Evolutionary conservation across 73 alveolate genomes (phyloP), one percentile per base, ranked within the genome.

Genomic region (Paramecium tetraurelia): DNA sequence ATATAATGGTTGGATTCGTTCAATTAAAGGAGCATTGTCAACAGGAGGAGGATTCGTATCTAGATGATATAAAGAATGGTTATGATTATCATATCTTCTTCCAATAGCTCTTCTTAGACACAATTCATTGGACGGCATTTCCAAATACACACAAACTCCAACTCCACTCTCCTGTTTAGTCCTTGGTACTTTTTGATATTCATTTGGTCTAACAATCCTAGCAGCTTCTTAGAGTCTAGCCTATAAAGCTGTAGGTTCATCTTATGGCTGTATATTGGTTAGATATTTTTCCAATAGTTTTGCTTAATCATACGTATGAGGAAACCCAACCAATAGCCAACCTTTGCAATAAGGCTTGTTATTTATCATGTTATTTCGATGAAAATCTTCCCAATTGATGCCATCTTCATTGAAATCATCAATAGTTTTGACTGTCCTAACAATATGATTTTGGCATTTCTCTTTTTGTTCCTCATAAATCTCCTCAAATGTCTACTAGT

Each of bases 11-110:
- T 85, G 75, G 12, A 98, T 93, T 92, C 99, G 97, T 93, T 98
- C 99, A 70, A 99, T 95, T 12, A 96, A 96, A 38, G 98, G 98
- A 90, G 98, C 97, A 48, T 94, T 90, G 40, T 96, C 96, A 5
- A 98, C 96, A 21, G 99, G 96, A 85, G 99, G 99, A 27, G 97
- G 95, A 92, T 96, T 94, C 87, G 97, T 98, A 87, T 97, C 99
- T 83, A 98, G 93, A 92, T 98, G 99, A 89, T 96, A 98, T 16
- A 87, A 89, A 40, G 94, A 89, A 57, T 95, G 96, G 36, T 96
- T 95, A 50, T 84, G 96, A 57, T 94, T 95, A 86, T 94, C 99
- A 76, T 92, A 89, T 92, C 99, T 95, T 93, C 99, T 92, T 10
- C 99, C 99, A 50, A 97, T 93, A 0, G 99, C 99, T 69, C 99